phyloP scores from a whole-genome alignment of 306 rosid genomes.

The Fragaria ananassa region DNA sequence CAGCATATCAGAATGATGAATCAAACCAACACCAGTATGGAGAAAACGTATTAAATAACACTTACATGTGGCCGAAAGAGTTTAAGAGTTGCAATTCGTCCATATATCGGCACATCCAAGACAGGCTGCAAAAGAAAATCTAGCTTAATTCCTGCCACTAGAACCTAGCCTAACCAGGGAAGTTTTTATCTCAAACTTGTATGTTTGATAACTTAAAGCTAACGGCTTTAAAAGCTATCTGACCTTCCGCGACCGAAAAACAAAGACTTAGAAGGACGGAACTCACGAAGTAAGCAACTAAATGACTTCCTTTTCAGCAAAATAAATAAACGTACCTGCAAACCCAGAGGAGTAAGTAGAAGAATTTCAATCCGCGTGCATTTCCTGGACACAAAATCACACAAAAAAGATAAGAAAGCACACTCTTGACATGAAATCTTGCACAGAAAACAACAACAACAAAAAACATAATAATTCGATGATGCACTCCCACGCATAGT shows the following conservation, averaged over 20 bases:
- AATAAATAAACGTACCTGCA: constrained; percentile 52
- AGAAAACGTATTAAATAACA: neutral
- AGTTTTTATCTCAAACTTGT: neutral
- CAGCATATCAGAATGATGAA: neutral
- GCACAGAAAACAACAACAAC: neutral
- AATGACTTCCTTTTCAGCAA: too few relatives aligned
- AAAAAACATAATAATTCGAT: neutral
- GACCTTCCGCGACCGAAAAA: neutral
- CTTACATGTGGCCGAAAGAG: constrained; percentile 97
- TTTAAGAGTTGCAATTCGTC: constrained; percentile 91
- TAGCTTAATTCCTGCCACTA: constrained; percentile 2
- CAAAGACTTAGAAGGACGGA: neutral
- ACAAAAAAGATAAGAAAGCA: neutral
- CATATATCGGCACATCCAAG: constrained; percentile 93
- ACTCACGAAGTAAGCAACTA: neutral
- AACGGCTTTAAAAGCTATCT: neutral
- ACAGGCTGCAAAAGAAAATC: constrained; percentile 52
- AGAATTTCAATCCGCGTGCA: constrained; percentile 96
- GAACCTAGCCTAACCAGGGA: neutral
- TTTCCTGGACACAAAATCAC: constrained; percentile 58
- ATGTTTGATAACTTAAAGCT: neutral
- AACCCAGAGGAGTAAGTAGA: constrained; percentile 81
- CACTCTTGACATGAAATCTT: neutral
- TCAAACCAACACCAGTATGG: neutral
- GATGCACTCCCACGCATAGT: neutral